phyloP scores from a whole-genome alignment of 2,329 filamentous ascomycete genomes.

The Fusarium hostae region DNA sequence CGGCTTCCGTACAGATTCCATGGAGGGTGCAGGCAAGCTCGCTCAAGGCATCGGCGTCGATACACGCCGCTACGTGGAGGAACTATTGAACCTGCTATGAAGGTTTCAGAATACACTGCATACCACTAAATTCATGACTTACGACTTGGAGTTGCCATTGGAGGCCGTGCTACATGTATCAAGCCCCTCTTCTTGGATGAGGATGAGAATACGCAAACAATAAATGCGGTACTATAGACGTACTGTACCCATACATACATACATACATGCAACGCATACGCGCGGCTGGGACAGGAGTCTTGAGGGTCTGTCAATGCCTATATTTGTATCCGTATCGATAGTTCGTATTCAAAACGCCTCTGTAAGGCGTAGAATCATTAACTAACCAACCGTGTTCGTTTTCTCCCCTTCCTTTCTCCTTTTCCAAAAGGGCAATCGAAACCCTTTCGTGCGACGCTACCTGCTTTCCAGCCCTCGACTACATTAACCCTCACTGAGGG shows the following conservation, averaged over 20 bases:
- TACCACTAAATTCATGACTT: constrained; percentile 20
- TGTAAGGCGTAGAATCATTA: background rate
- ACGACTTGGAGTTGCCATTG: constrained; percentile 1
- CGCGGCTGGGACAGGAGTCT: background rate
- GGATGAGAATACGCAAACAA: background rate
- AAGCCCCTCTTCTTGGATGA: background rate
- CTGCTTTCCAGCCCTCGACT: background rate
- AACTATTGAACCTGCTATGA: constrained; percentile 69
- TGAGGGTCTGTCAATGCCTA: constrained; percentile 6
- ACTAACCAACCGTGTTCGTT: background rate
- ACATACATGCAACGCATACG: background rate
- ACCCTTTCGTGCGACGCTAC: background rate
- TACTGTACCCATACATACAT: background rate
- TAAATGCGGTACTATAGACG: background rate
- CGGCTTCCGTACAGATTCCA: constrained; percentile 53
- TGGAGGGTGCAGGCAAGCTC: constrained; percentile 68
- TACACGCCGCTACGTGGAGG: constrained; percentile 79
- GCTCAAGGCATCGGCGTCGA: constrained; percentile 81
- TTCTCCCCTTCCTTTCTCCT: background rate
- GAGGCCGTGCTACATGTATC: constrained; percentile 4
- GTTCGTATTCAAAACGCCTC: constrained; percentile 20
- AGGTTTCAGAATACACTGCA: background rate
- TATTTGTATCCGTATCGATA: constrained; percentile 22
- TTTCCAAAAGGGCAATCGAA: background rate
- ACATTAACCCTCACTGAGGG: background rate